Conservation (phyloP, 176 grass and related monocot species). For the Aegilops speltoides region DNA sequence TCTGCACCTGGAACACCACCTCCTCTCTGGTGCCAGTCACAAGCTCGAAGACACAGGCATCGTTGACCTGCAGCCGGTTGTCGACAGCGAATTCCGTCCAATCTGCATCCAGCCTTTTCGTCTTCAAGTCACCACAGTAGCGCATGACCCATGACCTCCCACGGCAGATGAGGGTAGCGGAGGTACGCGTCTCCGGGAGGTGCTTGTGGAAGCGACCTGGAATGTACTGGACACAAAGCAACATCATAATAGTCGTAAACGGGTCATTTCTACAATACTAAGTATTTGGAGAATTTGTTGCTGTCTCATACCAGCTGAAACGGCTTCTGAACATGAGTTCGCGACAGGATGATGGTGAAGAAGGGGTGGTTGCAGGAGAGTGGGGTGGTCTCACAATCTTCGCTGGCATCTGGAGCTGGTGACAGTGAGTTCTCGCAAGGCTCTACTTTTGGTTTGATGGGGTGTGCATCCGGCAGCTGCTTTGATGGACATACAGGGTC, state of each 20-base stretch:
- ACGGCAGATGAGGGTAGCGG: conserved; percentile 20
- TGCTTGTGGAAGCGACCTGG: conserved; percentile 22
- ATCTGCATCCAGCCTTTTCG: conserved; percentile 15
- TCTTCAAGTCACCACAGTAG: conserved; percentile 26
- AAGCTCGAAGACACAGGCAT: conserved; percentile 49
- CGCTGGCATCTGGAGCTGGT: not conserved
- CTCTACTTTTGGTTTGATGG: conserved; percentile 19
- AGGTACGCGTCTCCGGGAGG: not conserved
- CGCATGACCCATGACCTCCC: conserved; percentile 31
- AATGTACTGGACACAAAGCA: conserved; percentile 14
- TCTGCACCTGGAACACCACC: conserved; percentile 36
- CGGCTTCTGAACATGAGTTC: conserved; percentile 16
- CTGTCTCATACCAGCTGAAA: conserved; percentile 24
- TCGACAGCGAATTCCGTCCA: conserved; percentile 40
- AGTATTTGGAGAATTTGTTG: not conserved
- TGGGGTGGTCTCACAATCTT: conserved; percentile 29
- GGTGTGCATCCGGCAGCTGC: not conserved
- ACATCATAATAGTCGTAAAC: not conserved
- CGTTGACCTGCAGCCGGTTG: conserved; percentile 32
- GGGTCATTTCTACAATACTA: not conserved
- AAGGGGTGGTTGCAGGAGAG: conserved; percentile 44
- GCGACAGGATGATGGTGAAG: conserved; percentile 35
- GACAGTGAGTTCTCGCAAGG: not conserved
- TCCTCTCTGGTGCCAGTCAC: not conserved
- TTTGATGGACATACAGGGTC: not conserved